Conservation (phyloP, 495 filamentous ascomycete genomes). For the Talaromyces thailandensis region DNA sequence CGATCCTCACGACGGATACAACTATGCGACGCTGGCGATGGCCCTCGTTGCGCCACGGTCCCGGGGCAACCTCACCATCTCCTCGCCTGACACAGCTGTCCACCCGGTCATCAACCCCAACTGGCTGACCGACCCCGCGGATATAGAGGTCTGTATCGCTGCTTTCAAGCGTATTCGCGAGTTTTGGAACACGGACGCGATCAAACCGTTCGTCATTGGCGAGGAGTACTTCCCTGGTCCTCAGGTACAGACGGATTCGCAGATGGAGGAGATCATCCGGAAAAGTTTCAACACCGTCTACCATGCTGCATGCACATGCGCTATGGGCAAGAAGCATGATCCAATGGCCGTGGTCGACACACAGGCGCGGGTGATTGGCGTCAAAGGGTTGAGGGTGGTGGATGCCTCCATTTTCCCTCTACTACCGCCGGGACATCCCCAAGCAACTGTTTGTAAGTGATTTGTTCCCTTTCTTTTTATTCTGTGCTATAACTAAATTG, state of each 20-base stretch:
- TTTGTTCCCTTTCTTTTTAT: no score
- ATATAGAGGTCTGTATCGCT: conserved; percentile 44
- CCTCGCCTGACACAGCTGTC: conserved; percentile 26
- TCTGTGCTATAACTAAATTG: no score
- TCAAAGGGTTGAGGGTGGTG: conserved; percentile 41
- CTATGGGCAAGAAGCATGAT: conserved; percentile 39
- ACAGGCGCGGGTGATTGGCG: conserved; percentile 39
- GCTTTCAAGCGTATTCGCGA: conserved; percentile 42
- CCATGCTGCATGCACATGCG: conserved; percentile 45
- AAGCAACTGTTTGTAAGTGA: conserved; percentile 26
- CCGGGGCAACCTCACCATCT: conserved; percentile 48
- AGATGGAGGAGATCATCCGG: conserved; percentile 40
- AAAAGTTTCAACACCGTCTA: conserved; percentile 35
- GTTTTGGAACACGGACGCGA: conserved; percentile 19
- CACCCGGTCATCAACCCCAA: conserved; percentile 48
- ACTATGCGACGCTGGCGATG: conserved; percentile 6
- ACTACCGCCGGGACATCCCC: conserved; percentile 45
- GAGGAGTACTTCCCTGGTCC: conserved; percentile 43
- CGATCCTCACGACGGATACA: background rate
- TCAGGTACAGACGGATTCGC: conserved; percentile 33
- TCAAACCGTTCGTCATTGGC: conserved; percentile 30
- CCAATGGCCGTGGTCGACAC: conserved; percentile 46
- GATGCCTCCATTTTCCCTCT: conserved; percentile 43
- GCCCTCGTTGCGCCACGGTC: conserved; percentile 37
- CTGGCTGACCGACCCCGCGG: conserved; percentile 43